phyloP scores from a whole-genome alignment of 164 flowering plant species.

The Vitis labrusca region DNA sequence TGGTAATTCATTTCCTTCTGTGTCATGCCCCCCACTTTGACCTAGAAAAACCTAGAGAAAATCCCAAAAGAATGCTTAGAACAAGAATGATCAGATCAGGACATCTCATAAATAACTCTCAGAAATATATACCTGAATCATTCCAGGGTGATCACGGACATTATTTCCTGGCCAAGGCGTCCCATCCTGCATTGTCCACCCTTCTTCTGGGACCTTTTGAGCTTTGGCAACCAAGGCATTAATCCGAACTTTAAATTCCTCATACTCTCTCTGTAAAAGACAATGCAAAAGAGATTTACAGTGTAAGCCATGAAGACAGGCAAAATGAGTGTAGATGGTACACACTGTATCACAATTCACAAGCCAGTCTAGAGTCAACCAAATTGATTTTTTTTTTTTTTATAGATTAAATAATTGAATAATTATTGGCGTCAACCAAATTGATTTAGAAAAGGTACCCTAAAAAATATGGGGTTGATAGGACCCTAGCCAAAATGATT shows the following conservation, averaged over 20 bases:
- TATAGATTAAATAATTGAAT: too few relatives aligned
- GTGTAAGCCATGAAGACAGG: background rate
- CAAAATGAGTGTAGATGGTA: background rate
- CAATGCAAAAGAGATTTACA: slow-evolving; percentile 2
- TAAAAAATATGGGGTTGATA: too few relatives aligned
- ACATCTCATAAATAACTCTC: too few relatives aligned
- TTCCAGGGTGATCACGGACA: slow-evolving; percentile 76
- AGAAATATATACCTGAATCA: slow-evolving; percentile 57
- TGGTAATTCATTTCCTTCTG: slow-evolving; percentile 65
- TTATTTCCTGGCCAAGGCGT: slow-evolving; percentile 85
- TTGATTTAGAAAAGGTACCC: too few relatives aligned
- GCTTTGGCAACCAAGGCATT: slow-evolving; percentile 75
- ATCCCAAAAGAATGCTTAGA: background rate
- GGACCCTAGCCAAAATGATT: too few relatives aligned
- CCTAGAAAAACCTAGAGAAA: slow-evolving; percentile 60
- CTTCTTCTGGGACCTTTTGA: slow-evolving; percentile 73
- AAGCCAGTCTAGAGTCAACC: too few relatives aligned
- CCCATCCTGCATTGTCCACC: slow-evolving; percentile 86
- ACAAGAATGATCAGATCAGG: too few relatives aligned
- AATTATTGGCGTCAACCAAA: too few relatives aligned
- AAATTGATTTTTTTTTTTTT: too few relatives aligned
- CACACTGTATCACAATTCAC: background rate
- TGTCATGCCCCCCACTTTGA: slow-evolving; percentile 62
- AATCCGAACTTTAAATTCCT: slow-evolving; percentile 71
- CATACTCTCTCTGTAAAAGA: slow-evolving; percentile 67